phyloP scores from a whole-genome alignment of 73 alveolate species.

The Paramecium tetraurelia region DNA sequence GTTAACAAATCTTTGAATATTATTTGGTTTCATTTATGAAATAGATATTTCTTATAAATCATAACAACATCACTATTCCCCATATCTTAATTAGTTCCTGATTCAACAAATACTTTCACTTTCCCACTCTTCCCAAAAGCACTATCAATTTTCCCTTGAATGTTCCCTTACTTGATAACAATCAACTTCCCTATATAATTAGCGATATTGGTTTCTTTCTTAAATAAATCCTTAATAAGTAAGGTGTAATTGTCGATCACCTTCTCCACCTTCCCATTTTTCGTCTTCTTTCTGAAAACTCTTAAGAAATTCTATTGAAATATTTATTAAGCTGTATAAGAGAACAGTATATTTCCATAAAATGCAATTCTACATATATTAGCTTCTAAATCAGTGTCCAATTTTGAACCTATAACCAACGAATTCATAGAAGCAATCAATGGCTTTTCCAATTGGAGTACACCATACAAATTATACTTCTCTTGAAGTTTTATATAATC shows the following conservation, averaged over 20 bases:
- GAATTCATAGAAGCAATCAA: constrained; percentile 76
- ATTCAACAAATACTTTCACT: constrained; percentile 78
- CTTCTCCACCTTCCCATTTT: constrained; percentile 88
- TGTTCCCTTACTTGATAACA: constrained; percentile 61
- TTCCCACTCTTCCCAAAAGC: constrained; percentile 96
- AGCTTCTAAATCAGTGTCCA: constrained; percentile 88
- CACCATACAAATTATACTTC: constrained; percentile 77
- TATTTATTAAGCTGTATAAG: constrained; percentile 29
- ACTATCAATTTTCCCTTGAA: constrained; percentile 83
- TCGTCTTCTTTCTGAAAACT: constrained; percentile 82
- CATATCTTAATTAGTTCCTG: constrained; percentile 45
- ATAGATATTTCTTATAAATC: constrained; percentile 20
- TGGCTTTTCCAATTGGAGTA: constrained; percentile 83
- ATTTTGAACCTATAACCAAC: constrained; percentile 82
- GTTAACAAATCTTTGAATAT: neutral
- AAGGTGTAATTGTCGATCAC: constrained; percentile 74
- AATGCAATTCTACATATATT: constrained; percentile 94
- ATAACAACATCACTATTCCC: neutral
- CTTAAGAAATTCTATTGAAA: constrained; percentile 63
- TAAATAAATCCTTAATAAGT: constrained; percentile 79
- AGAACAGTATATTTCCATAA: constrained; percentile 72
- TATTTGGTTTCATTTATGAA: constrained; percentile 17
- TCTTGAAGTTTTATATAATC: constrained; percentile 7
- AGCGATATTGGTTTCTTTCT: constrained; percentile 84
- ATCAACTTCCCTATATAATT: constrained; percentile 78